These are phyloP conservation scores for Mucor circinelloides DNA, from an alignment of 371 early-diverging fungal genomes.

Conservation along the genomic window DNA sequence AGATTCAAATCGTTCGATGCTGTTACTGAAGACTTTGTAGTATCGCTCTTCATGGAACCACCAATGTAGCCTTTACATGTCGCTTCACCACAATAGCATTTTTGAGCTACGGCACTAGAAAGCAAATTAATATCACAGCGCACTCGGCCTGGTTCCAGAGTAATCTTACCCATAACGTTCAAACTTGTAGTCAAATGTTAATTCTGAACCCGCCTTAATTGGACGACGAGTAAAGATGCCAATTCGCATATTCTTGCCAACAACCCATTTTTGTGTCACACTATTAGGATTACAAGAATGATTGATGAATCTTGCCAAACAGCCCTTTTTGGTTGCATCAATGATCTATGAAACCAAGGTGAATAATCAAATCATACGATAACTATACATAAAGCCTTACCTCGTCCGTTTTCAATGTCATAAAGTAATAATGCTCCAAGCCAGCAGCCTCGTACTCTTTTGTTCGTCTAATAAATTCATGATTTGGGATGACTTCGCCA, in stretches of 20 bases:
- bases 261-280: constrained; percentile 86
- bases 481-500: constrained; percentile 89
- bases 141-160: too few species aligned
- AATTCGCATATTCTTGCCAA: constrained; percentile 75
- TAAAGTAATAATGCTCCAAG: constrained; percentile 95
- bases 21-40: too few species aligned
- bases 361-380: not conserved
- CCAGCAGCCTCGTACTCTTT: constrained; percentile 79
- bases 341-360: constrained; percentile 61
- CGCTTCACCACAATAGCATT: constrained; percentile 90
- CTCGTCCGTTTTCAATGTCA: constrained; percentile 90
- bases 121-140: too few species aligned
- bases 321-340: constrained; percentile 93
- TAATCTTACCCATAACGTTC: constrained; percentile 67
- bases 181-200: constrained; percentile 95
- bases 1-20: too few species aligned
- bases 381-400: too few species aligned
- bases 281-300: constrained; percentile 95
- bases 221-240: constrained; percentile 79
- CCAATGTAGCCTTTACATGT: constrained; percentile 94
- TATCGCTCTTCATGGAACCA: constrained; percentile 34
- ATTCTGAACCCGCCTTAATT: constrained; percentile 78
- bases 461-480: constrained; percentile 81
- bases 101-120: constrained; percentile 73
- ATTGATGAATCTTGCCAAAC: constrained; percentile 90